A percentile compares a stretch with the other conserved stretches of the same genome.
These are phyloP conservation scores for Globisporangium abappressorium DNA, from an alignment of 352 stramenopile species.

Conservation along the genomic window DNA sequence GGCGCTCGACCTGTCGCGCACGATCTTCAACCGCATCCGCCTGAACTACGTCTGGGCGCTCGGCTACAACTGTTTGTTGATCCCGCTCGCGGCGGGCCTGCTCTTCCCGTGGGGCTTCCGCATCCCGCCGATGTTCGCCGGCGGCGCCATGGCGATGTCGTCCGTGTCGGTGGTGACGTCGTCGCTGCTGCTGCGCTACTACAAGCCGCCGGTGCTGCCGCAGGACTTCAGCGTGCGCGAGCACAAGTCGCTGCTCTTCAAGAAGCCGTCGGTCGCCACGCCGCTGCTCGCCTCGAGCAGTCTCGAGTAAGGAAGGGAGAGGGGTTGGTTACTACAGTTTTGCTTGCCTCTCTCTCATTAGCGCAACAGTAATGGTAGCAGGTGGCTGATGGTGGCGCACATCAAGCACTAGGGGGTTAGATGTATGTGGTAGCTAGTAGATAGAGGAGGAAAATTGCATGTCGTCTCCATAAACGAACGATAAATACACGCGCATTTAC, in stretches of 20 bases:
- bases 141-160: constrained; percentile 95
- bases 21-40: constrained; percentile 96
- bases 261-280: constrained; percentile 73
- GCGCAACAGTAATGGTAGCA: neutral
- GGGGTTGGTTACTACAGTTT: neutral
- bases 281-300: constrained; percentile 71
- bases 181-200: constrained; percentile 92
- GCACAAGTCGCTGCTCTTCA: constrained; percentile 78
- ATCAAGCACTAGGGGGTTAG: neutral
- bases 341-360: neutral
- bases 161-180: constrained; percentile 96
- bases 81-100: constrained; percentile 96
- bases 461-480: neutral
- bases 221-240: constrained; percentile 57
- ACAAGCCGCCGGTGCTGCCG: constrained; percentile 75
- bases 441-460: neutral
- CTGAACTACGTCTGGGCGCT: constrained; percentile 98
- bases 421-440: neutral
- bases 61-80: constrained; percentile 97
- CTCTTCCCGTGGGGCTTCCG: constrained; percentile 93
- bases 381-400: neutral
- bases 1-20: constrained; percentile 94
- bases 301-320: constrained; percentile 31
- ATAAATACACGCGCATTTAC: constrained; percentile 1
- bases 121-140: constrained; percentile 96